Base-by-base conservation (phyloP, 1,284 basidiomycete genomes). In the Naganishia albida region DNA sequence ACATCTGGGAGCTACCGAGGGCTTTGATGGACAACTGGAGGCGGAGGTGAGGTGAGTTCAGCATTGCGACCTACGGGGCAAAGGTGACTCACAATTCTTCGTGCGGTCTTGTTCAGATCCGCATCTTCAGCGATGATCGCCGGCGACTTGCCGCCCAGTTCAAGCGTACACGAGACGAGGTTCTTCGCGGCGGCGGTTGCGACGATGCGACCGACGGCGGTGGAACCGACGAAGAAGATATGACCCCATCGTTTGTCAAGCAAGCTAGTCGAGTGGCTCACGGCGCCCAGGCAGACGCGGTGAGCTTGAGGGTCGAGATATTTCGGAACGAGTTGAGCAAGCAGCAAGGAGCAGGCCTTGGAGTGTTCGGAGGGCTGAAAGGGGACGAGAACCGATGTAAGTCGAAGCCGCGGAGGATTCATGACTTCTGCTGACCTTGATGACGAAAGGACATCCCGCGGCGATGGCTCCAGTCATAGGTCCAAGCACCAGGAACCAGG, bases 181-280 rank as follows among this genome's bases (percentile, higher is more conserved):
- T 88, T 86, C 77, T 93, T 89, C 10, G 90, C 92, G 3, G 92
- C 92, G 0, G 93, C 93, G 0, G 83, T 79, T 8, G 88, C 86
- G 12, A 97, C 85, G 66, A 96, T 86, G 70, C 83, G 86, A 0
- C 85, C 93, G 6, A 96, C 87, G 20, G 82, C 82, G 59, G 86
- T 84, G 52, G 87, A 86, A 8, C 85, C 87, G 30, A 85, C 87
- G 69, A 88, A 89, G 82, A 87, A 68, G 54, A 75, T 88, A 70
- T 93, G 91, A 70, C 89, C 92, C 90, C 91, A 96, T 62, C 83
- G 85, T 43, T 91, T 82, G 71, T 91, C 88, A 12, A 96, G 82
- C 6, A 93, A 75, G 82, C 84, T 88, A 38, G 87, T 88, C 0
- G 88, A 87, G 77, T 93, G 88, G 0, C 87, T 82, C 1, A 91